phyloP scores from a whole-genome alignment of 495 filamentous ascomycete species.

The Lasiosphaeriaceae sp. region DNA sequence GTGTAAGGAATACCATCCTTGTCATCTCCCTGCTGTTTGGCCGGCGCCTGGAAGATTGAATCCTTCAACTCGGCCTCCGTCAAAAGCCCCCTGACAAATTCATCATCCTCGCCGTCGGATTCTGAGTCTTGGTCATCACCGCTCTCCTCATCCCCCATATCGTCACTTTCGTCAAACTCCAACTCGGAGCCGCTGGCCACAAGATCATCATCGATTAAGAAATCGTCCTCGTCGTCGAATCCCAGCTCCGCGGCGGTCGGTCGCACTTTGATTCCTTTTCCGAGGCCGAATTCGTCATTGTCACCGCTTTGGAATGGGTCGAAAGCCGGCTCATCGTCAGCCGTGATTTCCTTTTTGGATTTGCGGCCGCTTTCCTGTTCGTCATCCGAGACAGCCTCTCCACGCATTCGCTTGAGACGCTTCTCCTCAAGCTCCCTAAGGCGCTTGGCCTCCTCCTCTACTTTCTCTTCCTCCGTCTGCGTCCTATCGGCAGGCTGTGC shows the following conservation, averaged over 20 bases:
- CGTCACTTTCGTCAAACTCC: conserved; percentile 53
- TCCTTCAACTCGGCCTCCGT: conserved; percentile 48
- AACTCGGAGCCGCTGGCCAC: conserved; percentile 64
- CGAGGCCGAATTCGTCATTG: conserved; percentile 52
- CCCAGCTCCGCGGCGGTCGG: conserved; percentile 46
- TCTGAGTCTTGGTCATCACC: conserved; percentile 28
- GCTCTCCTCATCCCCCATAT: conserved; percentile 52
- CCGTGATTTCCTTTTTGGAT: conserved; percentile 37
- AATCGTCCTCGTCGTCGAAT: conserved; percentile 90
- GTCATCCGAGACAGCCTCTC: conserved; percentile 50
- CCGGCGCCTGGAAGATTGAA: conserved; percentile 36
- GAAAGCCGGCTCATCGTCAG: conserved; percentile 17
- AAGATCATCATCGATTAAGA: conserved; percentile 82
- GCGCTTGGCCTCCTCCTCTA: conserved; percentile 65
- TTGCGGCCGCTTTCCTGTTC: conserved; percentile 47
- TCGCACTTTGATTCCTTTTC: conserved; percentile 47
- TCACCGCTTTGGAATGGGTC: conserved; percentile 38
- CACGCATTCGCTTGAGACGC: conserved; percentile 68
- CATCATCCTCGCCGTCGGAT: conserved; percentile 54
- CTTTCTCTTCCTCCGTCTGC: conserved; percentile 87
- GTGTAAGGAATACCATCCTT: conserved; percentile 66
- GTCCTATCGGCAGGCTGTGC: conserved; percentile 81
- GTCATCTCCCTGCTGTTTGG: conserved; percentile 26
- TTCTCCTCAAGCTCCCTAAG: conserved; percentile 78
- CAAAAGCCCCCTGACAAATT: conserved; percentile 63